Evolutionary conservation across 208 protist species (phyloP).

Genomic region (Phytomonas francai): DNA sequence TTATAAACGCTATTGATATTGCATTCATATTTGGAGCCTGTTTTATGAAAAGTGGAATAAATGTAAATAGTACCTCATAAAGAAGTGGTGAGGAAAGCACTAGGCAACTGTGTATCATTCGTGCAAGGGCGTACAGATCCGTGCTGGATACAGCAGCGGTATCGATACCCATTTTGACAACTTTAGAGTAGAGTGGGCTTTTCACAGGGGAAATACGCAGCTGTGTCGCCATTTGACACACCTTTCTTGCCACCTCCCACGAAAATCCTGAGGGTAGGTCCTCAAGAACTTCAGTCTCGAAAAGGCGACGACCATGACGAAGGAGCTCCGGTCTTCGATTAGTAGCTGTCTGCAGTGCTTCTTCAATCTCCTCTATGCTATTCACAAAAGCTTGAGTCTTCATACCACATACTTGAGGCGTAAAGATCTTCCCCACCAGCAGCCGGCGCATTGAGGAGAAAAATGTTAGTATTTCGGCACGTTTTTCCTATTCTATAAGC

Average conservation of each 20-base stretch:
- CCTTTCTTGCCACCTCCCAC: slow-evolving; percentile 36
- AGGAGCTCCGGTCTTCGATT: slow-evolving; percentile 53
- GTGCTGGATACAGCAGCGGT: slow-evolving; percentile 34
- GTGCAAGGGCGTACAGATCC: slow-evolving; percentile 53
- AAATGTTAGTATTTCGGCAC: background rate
- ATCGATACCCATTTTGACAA: slow-evolving; percentile 35
- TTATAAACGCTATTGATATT: slow-evolving; percentile 64
- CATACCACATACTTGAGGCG: slow-evolving; percentile 19
- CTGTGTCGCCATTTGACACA: slow-evolving; percentile 69
- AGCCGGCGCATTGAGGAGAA: slow-evolving; percentile 18
- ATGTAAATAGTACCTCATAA: slow-evolving; percentile 77
- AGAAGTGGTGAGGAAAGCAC: slow-evolving; percentile 62
- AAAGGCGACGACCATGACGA: slow-evolving; percentile 66
- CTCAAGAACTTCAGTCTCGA: slow-evolving; percentile 75
- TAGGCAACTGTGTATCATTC: slow-evolving; percentile 77
- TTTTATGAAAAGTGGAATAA: slow-evolving; percentile 45
- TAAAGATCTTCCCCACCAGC: slow-evolving; percentile 9
- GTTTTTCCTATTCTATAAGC: slow-evolving; percentile 6
- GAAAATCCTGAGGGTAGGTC: slow-evolving; percentile 46
- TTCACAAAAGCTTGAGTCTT: slow-evolving; percentile 55
- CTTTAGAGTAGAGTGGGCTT: slow-evolving; percentile 41
- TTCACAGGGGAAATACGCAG: slow-evolving; percentile 63
- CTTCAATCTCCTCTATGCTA: slow-evolving; percentile 61
- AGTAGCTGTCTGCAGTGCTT: slow-evolving; percentile 53
- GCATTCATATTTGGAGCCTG: slow-evolving; percentile 43